Evolutionary conservation across 169 alveolate genomes (phyloP).

Genomic region (Ophryocystis elektroscirrha): DNA sequence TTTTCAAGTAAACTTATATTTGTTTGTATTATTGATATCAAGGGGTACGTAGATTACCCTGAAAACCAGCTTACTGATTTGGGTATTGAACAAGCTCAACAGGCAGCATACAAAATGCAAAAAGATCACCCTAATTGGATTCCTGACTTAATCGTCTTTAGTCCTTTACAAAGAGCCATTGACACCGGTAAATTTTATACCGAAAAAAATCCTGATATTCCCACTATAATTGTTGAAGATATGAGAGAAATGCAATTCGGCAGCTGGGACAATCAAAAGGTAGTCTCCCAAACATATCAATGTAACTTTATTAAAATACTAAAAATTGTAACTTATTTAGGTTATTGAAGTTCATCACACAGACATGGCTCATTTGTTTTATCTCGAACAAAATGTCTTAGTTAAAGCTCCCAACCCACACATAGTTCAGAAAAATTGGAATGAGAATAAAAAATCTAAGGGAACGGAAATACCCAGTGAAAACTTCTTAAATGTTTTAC

Average conservation of each 20-base stretch:
- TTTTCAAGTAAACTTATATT: constrained; percentile 2
- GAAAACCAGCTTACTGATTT: background rate
- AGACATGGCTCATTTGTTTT: background rate
- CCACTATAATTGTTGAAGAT: background rate
- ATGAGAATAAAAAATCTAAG: too few species aligned
- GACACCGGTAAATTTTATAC: constrained; percentile 2
- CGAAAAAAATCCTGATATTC: background rate
- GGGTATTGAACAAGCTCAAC: constrained; percentile 3
- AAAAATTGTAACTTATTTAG: background rate
- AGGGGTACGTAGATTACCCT: constrained; percentile 9
- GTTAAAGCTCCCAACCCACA: constrained; percentile 1
- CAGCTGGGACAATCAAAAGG: constrained; percentile 6
- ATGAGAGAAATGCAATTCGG: constrained; percentile 5
- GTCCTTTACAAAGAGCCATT: background rate
- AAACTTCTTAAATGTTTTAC: background rate
- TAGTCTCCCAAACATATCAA: background rate
- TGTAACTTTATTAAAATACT: background rate
- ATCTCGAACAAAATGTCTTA: constrained; percentile 1
- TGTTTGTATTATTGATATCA: background rate
- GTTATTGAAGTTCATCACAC: background rate
- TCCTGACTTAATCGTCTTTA: background rate
- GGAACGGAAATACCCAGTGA: background rate
- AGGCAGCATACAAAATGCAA: constrained; percentile 1
- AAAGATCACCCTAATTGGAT: background rate
- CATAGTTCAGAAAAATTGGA: too few species aligned